These are phyloP conservation scores for Cardamine resedifolia DNA, from an alignment of 345 rosid genomes.

Conservation along the genomic window DNA sequence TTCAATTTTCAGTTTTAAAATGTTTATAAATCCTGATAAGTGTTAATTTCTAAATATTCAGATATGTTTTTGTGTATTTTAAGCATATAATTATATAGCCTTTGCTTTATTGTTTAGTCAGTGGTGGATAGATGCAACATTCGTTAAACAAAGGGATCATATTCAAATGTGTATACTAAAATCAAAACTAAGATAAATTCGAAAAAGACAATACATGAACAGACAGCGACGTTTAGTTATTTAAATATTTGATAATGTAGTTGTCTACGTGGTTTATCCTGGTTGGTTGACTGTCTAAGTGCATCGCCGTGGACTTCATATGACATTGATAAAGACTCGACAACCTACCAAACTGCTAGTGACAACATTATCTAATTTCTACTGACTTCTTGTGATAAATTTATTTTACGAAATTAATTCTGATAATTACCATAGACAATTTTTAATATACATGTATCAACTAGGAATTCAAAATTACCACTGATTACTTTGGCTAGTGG, in stretches of 20 bases:
- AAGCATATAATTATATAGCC: not conserved
- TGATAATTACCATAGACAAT: no score
- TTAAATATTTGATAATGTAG: not conserved
- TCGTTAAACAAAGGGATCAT: not conserved
- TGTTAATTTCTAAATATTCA: not conserved
- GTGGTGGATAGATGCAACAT: not conserved
- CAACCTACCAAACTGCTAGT: not conserved
- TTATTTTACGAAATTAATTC: not conserved
- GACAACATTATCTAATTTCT: not conserved
- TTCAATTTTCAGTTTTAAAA: not conserved
- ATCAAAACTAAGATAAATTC: not conserved
- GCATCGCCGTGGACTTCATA: not conserved
- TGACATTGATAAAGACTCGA: constrained; percentile 3
- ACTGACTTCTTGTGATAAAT: not conserved
- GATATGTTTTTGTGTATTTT: not conserved
- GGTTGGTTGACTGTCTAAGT: not conserved
- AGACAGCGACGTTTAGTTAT: no score
- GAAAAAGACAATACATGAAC: not conserved
- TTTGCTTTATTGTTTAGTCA: not conserved
- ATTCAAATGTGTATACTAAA: not conserved
- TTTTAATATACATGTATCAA: no score
- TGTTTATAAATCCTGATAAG: not conserved
- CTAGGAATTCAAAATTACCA: no score
- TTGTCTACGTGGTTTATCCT: not conserved
- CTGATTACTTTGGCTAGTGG: no score